A percentile compares a stretch with the other conserved stretches of the same genome.
Evolutionary conservation across 768 basidiomycete genomes (phyloP).

Genomic region (Rhizopogon vinicolor): DNA sequence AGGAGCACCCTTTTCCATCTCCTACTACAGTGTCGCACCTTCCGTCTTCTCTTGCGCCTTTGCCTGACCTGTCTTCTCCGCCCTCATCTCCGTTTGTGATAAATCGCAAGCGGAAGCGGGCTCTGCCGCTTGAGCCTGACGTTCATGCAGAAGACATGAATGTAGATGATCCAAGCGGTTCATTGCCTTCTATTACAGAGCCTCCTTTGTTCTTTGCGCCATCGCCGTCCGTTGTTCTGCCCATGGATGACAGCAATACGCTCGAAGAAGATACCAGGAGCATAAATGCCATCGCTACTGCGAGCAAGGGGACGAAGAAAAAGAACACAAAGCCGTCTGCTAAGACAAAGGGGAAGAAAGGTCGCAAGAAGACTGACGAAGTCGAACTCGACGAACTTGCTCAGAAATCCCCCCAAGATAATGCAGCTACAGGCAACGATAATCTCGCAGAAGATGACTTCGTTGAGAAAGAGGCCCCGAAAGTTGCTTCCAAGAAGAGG

Average conservation of each 20-base stretch:
- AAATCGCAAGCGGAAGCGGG: constrained; percentile 23
- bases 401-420: background rate
- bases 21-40: constrained; percentile 27
- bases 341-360: constrained; percentile 24
- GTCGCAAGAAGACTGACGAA: constrained; percentile 20
- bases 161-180: background rate
- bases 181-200: constrained; percentile 11
- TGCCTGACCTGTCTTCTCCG: constrained; percentile 19
- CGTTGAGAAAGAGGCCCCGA: background rate
- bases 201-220: constrained; percentile 45
- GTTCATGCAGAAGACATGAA: constrained; percentile 14
- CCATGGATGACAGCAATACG: background rate
- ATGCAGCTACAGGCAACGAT: background rate
- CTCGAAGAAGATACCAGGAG: background rate
- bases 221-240: constrained; percentile 33
- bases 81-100: constrained; percentile 18
- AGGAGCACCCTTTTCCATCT: constrained; percentile 16
- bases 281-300: background rate
- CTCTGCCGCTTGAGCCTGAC: constrained; percentile 2
- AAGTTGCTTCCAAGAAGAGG: constrained; percentile 14
- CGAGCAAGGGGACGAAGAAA: constrained; percentile 13
- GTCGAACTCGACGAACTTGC: constrained; percentile 8
- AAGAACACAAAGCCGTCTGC: constrained; percentile 12
- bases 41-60: constrained; percentile 15
- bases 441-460: background rate